Conservation (phyloP, 2,329 filamentous ascomycete genomes). For the Verticillium albo-atrum region DNA sequence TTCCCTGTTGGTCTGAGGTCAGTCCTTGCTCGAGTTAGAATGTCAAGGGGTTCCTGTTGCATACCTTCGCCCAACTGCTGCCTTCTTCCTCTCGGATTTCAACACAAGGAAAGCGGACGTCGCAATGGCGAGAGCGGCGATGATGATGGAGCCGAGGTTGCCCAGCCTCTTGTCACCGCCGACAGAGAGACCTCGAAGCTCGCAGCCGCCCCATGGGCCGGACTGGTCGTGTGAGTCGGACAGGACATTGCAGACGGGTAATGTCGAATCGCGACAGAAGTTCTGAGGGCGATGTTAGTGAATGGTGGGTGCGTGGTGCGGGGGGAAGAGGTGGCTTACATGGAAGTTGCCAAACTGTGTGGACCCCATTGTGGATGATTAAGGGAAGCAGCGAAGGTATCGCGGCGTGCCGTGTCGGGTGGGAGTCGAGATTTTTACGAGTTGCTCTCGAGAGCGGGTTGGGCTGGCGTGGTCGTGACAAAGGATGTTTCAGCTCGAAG, state of each 20-base stretch:
- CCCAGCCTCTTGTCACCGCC: conserved; percentile 62
- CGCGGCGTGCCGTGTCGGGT: not conserved
- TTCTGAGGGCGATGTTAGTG: conserved; percentile 44
- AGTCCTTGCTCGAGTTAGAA: conserved; percentile 4
- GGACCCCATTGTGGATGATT: conserved; percentile 46
- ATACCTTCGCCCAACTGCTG: conserved; percentile 88
- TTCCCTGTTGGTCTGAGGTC: conserved; percentile 58
- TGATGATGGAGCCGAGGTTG: conserved; percentile 88
- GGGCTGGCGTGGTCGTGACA: not conserved
- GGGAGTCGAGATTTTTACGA: not conserved
- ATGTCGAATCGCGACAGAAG: conserved; percentile 79
- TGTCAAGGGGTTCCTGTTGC: not conserved
- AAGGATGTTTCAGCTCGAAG: not conserved
- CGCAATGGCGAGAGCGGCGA: conserved; percentile 73
- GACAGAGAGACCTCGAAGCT: conserved; percentile 70
- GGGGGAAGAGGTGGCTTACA: conserved; percentile 39
- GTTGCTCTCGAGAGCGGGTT: not conserved
- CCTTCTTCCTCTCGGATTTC: conserved; percentile 82
- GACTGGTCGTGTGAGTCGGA: conserved; percentile 53
- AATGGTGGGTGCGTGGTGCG: no score
- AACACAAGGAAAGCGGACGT: conserved; percentile 64
- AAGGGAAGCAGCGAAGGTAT: not conserved
- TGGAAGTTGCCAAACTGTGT: conserved; percentile 59
- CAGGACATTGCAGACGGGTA: conserved; percentile 83
- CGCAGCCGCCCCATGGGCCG: conserved; percentile 64